Base-by-base conservation (phyloP, 2,329 filamentous ascomycete genomes). In the Alternaria tenuissima region DNA sequence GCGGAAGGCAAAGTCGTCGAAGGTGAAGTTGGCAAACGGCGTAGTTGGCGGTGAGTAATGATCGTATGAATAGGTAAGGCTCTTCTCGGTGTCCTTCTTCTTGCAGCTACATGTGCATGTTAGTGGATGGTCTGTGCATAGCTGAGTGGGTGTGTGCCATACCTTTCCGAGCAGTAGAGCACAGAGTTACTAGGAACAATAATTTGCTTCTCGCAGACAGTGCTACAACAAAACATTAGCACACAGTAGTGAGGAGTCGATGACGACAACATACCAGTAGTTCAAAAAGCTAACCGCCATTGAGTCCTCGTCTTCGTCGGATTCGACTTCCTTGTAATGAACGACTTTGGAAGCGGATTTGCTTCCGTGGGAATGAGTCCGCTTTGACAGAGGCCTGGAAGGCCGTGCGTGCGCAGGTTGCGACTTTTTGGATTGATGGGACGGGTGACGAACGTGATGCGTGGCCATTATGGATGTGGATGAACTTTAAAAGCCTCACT, bases 161-260 rank as follows among this genome's bases (percentile, higher is more conserved):
- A 89, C 87, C 84, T 84, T 80, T 89, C 86, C 52, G 86, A 89
- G 79, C 87, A 89, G 74, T 89, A 89, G 44, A 89, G 80, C 41
- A 88, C 81, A 16, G 82, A 82, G 71, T 86, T 86, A 74, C 84
- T 84, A 16, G 87, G 87, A 32, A 85, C 83, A 54, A 86, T 83
- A 69, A 89, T 89, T 78, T 89, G 87, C 75, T 84, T 88, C 75
- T 89, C 87, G 76, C 87, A 89, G 71, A 85, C 88, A 64, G 87
- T 84, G 77, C 87, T 89, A 71, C 38, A 36, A 30, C 8, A 41
- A 2, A 16, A 47, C 14, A 52, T 67, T 55, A 71, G 65, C 41
- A 58, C 47, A 22, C 22, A 46, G 58, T 43, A 36, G 48, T 8
- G n/a, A 36, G 28, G 9, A 36, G 16, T 28, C 43, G 14, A 39